Base-by-base conservation (phyloP, 1,139 yeast genomes). In the Blastobotrys proliferans region DNA sequence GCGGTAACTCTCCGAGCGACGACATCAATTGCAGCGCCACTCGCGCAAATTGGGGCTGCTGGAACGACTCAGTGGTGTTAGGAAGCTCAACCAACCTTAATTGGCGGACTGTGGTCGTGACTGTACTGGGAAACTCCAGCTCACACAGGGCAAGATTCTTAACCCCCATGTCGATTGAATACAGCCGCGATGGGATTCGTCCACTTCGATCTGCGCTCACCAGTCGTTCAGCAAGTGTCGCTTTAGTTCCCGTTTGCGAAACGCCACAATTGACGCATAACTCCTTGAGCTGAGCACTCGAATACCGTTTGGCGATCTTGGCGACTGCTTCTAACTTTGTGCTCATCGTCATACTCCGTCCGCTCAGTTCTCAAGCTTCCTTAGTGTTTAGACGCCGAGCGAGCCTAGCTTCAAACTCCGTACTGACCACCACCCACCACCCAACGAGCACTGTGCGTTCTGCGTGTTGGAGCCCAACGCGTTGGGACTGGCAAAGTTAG, bases 161-260 rank as follows among this genome's bases (percentile, higher is more conserved):
- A 19, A 72, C 54, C 1, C 77, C 77, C 57, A 72, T 57, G 50
- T 72, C 76, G 9, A 72, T 50, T 0, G 75, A 64, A 14, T 69
- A 39, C 11, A 70, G 19, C 40, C 22, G 14, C 16, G 27, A 16
- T 26, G 29, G 26, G 22, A 21, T 9, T 14, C 9, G 21, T 35
- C 32, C 13, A 18, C 26, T 8, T 13, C 17, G 20, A 24, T 14
- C 17, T 3, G 40, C 35, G 5, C 13, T 14, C 17, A 37, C n/a
- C 10, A 55, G 40, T n/a, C 34, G 35, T 17, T 49, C 43, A 5
- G 48, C 47, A 8, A 60, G 36, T 9, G 24, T 42, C 2, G 40
- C 26, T 36, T 59, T 59, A 10, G 50, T 47, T 1, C 63, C 63
- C 1, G 56, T 42, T 10, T 46, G 48, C 10, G 51, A 41, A 4